A percentile compares a stretch with the other conserved stretches of the same genome.
Evolutionary conservation across 169 alveolate genomes (phyloP).

Genomic region (Miamiensis avidus): DNA sequence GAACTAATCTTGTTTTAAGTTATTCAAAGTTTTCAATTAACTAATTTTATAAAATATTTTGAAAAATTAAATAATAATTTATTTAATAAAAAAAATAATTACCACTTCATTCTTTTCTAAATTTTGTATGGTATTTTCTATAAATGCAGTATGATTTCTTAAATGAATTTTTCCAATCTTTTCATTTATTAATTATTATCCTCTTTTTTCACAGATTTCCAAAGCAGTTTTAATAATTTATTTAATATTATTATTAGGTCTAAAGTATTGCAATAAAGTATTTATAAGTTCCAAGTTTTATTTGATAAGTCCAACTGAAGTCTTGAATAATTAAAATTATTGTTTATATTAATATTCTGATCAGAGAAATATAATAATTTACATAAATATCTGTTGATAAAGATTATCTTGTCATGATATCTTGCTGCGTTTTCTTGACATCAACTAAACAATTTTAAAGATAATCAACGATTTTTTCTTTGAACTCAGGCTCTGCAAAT

Average conservation of each 20-base stretch:
- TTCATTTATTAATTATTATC: background rate
- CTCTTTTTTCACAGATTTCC: background rate
- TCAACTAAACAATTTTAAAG: background rate
- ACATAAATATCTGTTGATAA: background rate
- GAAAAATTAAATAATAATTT: too few species aligned
- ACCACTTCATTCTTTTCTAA: background rate
- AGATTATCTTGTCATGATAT: background rate
- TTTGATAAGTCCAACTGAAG: background rate
- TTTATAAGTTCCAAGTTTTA: background rate
- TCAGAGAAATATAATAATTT: too few species aligned
- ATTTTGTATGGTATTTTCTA: background rate
- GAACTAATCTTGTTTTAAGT: background rate
- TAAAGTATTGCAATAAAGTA: background rate
- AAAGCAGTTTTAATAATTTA: background rate
- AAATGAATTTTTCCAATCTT: background rate
- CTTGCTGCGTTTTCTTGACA: background rate
- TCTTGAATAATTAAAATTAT: background rate
- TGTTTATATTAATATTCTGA: background rate
- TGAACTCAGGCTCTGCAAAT: conserved; percentile 31
- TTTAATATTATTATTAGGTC: too few species aligned
- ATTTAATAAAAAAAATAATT: too few species aligned
- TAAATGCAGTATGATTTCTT: background rate
- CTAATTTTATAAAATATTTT: background rate
- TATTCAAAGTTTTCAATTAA: background rate
- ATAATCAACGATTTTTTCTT: conserved; percentile 19